These are phyloP conservation scores for Ilex asprella DNA, from an alignment of 257 asterid genomes.

Conservation along the genomic window DNA sequence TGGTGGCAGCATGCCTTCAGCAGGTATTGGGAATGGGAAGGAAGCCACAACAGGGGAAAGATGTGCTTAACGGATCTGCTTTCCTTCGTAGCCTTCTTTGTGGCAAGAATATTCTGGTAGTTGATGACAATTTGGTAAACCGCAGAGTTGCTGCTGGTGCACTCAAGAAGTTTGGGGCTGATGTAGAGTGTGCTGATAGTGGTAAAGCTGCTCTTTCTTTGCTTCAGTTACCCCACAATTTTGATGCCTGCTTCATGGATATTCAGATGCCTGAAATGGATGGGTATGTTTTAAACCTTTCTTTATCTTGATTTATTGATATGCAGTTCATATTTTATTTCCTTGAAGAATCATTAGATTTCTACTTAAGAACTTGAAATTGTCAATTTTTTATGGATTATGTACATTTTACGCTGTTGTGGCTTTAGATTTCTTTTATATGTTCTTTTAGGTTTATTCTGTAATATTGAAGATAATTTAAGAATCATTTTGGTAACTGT, in stretches of 20 bases:
- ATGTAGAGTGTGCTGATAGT: slow-evolving; percentile 74
- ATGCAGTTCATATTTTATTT: not conserved
- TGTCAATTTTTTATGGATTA: not conserved
- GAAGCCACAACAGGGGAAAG: slow-evolving; percentile 38
- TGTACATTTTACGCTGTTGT: too few relatives aligned
- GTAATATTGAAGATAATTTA: too few relatives aligned
- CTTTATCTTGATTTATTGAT: not conserved
- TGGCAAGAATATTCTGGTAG: slow-evolving; percentile 80
- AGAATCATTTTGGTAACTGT: too few relatives aligned
- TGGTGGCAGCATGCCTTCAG: slow-evolving; percentile 82
- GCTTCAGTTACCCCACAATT: slow-evolving; percentile 72
- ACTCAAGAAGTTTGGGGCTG: slow-evolving; percentile 75
- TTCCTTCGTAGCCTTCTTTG: slow-evolving; percentile 52
- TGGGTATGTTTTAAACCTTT: slow-evolving; percentile 44
- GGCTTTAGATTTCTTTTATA: too few relatives aligned
- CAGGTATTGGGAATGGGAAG: slow-evolving; percentile 57
- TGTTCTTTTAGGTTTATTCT: too few relatives aligned
- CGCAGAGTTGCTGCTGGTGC: slow-evolving; percentile 95
- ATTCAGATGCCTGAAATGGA: slow-evolving; percentile 99
- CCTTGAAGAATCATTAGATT: not conserved
- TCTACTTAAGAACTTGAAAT: not conserved
- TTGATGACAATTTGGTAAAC: slow-evolving; percentile 81
- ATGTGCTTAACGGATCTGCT: slow-evolving; percentile 21
- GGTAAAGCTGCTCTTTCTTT: slow-evolving; percentile 72
- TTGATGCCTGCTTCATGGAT: slow-evolving; percentile 95